Conservation (phyloP, 1,284 basidiomycete genomes). For the Cutaneotrichosporon arboriforme region DNA sequence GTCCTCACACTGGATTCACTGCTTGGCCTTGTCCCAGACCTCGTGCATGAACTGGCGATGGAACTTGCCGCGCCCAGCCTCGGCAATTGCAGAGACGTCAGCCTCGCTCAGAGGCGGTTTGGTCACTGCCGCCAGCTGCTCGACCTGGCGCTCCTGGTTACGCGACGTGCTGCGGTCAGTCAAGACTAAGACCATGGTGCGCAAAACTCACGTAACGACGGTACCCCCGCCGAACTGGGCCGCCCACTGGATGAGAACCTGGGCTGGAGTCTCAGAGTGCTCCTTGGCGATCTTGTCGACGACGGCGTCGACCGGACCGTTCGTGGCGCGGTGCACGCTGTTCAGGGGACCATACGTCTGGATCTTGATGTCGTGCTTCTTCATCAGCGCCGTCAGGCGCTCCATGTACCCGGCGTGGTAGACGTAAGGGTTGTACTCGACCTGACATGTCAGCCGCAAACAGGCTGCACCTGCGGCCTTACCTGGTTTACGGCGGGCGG, state of each 20-base stretch:
- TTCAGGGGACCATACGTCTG: conserved; percentile 59
- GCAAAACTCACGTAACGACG: conserved; percentile 62
- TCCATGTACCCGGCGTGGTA: conserved; percentile 56
- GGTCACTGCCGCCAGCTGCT: conserved; percentile 54
- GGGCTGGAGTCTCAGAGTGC: conserved; percentile 29
- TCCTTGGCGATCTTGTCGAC: conserved; percentile 53
- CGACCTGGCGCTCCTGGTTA: conserved; percentile 61
- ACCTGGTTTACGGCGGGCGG: conserved; percentile 73
- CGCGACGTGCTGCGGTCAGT: conserved; percentile 53
- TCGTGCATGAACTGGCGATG: conserved; percentile 27
- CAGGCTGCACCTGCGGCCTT: conserved; percentile 48
- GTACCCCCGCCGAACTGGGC: conserved; percentile 35
- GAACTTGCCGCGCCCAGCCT: conserved; percentile 23
- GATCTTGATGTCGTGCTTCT: conserved; percentile 60
- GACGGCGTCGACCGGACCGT: conserved; percentile 56
- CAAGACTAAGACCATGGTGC: no score
- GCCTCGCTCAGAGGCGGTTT: not conserved
- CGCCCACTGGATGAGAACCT: conserved; percentile 45
- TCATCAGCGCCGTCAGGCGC: conserved; percentile 54
- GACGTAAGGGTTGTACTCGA: conserved; percentile 76
- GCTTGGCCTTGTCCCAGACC: conserved; percentile 8
- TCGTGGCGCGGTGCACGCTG: conserved; percentile 51
- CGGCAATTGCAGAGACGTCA: not conserved
- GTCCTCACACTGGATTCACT: not conserved
- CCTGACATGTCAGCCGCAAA: conserved; percentile 59